Base-by-base conservation (phyloP, 2,329 filamentous ascomycete species). In the Plenodomus lindquistii region DNA sequence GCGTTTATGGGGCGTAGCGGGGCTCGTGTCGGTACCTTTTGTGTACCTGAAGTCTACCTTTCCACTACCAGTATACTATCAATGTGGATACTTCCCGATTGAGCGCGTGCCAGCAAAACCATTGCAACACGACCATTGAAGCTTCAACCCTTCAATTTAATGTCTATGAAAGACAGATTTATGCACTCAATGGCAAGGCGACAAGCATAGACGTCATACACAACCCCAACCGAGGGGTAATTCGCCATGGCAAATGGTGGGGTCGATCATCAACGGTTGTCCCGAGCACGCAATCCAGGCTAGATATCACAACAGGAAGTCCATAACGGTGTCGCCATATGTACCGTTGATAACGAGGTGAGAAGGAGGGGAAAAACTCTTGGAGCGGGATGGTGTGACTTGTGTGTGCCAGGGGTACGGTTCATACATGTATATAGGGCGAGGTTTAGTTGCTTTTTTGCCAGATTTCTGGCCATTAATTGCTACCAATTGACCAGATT, bases 231-330 rank as follows among this genome's bases (percentile, higher is more conserved):
- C 41, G 41, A 43, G 41, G 42, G 40, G 39, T 38, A 48, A 18
- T 36, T 19, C 37, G 27, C 29, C n/a, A 37, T 29, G 24, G 29
- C 29, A 22, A 22, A 22, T 44, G 29, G 44, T 47, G 48, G 48
- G 44, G 48, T 44, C 47, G 42, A 50, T 42, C 35, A 43, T 38
- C 40, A 34, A 40, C 22, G 40, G 39, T 40, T 15, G 6, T 31
- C 27, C 27, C 11, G 56, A 67, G 64, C 65, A 68, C 65, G 65
- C 64, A 62, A 68, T 68, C 49, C 34, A 34, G 46, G 48, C 60
- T 62, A 66, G 49, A 34, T 50, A 65, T 66, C 58, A 48, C 59
- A 62, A 65, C 57, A 59, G 52, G 47, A 45, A 52, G 44, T 31
- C 50, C 48, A 22, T 35, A 48, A 42, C 44, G 46, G 52, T 57